Evolutionary conservation across 2,329 filamentous ascomycete species (phyloP), one percentile per base, ranked within the genome.

Genomic region (Diaporthe ilicicola): DNA sequence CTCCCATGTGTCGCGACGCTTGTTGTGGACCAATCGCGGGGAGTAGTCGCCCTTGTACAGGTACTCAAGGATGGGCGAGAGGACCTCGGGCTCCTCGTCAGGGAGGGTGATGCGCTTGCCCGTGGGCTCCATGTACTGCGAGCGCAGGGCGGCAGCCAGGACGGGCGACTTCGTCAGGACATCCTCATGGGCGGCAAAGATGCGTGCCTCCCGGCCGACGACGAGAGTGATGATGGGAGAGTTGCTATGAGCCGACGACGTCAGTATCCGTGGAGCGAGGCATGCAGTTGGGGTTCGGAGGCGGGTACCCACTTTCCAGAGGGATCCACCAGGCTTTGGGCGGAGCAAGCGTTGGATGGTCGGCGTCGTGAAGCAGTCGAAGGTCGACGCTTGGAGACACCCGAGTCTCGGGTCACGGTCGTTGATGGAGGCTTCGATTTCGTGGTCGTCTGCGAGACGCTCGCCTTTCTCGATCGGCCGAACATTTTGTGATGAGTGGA

Each of bases 11-110:
- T 94, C 91, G 68, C 89, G 88, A 74, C 91, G 91, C 84, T 94
- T 94, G 84, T 96, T 94, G 82, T 94, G 94, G 69, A 94, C 83
- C 32, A 97, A 87, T 19, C 92, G 91, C 4, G 95, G 94, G 75
- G 92, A 95, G 84, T 97, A 97, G 82, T 97, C 95, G 74, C 94
- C 94, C 83, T 97, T 97, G 88, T 97, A 97, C 69, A 98, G 90
- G 76, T 92, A 97, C 80, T 98, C 95, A 70, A 98, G 90, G 19
- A 98, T 88, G 10, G 92, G 94, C 7, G 94, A 97, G 81, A 98
- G 95, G 77, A 97, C 92, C 80, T 97, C 94, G 24, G 95, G 94
- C 76, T 95, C 92, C 81, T 97, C 95, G 72, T 95, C 90, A 1
- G 94, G 92, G 2, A 97, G 89, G 67, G 92, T 88, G 79, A 97